These are phyloP conservation scores for Raffaelea ambrosiae DNA, from an alignment of 2,329 filamentous ascomycete genomes.

Conservation along the genomic window DNA sequence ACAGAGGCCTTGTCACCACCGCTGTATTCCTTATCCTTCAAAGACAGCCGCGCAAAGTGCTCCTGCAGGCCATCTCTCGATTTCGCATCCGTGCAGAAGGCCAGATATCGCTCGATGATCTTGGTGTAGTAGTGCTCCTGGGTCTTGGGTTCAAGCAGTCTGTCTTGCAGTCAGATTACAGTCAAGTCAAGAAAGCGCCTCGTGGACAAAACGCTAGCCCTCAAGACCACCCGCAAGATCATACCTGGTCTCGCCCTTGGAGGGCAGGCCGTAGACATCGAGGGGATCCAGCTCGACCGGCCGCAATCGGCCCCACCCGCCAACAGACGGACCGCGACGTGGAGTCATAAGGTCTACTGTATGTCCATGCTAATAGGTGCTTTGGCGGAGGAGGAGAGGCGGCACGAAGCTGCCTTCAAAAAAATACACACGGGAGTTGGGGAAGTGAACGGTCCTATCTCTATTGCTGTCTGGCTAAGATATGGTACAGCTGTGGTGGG, in stretches of 20 bases:
- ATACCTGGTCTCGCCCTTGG: slow-evolving; percentile 83
- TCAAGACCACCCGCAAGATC: neutral
- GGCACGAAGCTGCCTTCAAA: too few species aligned
- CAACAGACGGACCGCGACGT: slow-evolving; percentile 31
- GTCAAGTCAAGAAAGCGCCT: neutral
- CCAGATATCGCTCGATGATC: slow-evolving; percentile 83
- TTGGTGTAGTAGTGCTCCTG: slow-evolving; percentile 83
- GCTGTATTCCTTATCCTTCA: slow-evolving; percentile 14
- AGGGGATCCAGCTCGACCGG: slow-evolving; percentile 68
- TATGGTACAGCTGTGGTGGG: too few species aligned
- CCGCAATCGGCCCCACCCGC: slow-evolving; percentile 63
- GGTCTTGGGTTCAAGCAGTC: slow-evolving; percentile 63
- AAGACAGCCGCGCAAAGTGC: slow-evolving; percentile 60
- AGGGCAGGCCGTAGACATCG: slow-evolving; percentile 75
- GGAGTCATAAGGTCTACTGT: slow-evolving; percentile 10
- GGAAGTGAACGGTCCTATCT: too few species aligned
- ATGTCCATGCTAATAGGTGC: slow-evolving; percentile 6
- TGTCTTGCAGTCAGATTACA: slow-evolving; percentile 22
- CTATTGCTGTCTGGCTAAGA: too few species aligned
- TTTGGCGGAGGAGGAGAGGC: too few species aligned
- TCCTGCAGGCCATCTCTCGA: slow-evolving; percentile 64
- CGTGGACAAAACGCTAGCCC: neutral
- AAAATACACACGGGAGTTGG: too few species aligned
- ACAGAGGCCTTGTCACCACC: neutral
- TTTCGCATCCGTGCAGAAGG: slow-evolving; percentile 70